Percentiles rank a stretch among this genome's conserved stretches.
These are phyloP conservation scores for Annulohypoxylon moriforme DNA, from an alignment of 495 filamentous ascomycete species.

Conservation along the genomic window DNA sequence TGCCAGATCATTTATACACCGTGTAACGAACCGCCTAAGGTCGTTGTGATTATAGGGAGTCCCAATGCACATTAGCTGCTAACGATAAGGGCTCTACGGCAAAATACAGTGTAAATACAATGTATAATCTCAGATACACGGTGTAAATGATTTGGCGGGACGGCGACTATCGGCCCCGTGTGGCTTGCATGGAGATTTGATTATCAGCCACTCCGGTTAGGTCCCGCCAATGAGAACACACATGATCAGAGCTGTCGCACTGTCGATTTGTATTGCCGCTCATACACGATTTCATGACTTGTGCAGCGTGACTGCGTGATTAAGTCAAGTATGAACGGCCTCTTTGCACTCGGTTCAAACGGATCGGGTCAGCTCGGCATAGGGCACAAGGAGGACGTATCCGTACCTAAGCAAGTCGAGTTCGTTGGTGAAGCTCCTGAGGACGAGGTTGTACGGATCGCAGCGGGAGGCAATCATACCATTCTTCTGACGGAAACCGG, in stretches of 20 bases:
- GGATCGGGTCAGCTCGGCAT: slow-evolving; percentile 88
- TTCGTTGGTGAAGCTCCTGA: slow-evolving; percentile 50
- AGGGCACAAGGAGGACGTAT: slow-evolving; percentile 78
- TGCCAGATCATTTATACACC: too few relatives aligned
- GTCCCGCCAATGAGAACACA: background rate
- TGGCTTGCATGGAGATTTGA: background rate
- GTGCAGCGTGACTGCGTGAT: too few relatives aligned
- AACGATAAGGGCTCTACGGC: too few relatives aligned
- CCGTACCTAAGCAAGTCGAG: slow-evolving; percentile 70
- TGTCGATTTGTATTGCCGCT: background rate
- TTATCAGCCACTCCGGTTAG: background rate
- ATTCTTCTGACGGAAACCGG: slow-evolving; percentile 71
- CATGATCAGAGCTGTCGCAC: background rate
- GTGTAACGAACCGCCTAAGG: too few relatives aligned
- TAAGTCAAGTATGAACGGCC: slow-evolving; percentile 51
- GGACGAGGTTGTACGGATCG: slow-evolving; percentile 53
- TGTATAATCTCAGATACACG: too few relatives aligned
- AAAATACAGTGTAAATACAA: too few relatives aligned
- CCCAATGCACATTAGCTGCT: too few relatives aligned
- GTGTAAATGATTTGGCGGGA: too few relatives aligned
- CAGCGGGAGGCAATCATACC: slow-evolving; percentile 90
- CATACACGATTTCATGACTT: background rate
- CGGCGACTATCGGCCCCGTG: too few relatives aligned
- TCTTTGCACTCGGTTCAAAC: slow-evolving; percentile 93
- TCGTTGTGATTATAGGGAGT: too few relatives aligned